phyloP scores from a whole-genome alignment of 176 grass and related monocot genomes.

The Oryza coarctata region DNA sequence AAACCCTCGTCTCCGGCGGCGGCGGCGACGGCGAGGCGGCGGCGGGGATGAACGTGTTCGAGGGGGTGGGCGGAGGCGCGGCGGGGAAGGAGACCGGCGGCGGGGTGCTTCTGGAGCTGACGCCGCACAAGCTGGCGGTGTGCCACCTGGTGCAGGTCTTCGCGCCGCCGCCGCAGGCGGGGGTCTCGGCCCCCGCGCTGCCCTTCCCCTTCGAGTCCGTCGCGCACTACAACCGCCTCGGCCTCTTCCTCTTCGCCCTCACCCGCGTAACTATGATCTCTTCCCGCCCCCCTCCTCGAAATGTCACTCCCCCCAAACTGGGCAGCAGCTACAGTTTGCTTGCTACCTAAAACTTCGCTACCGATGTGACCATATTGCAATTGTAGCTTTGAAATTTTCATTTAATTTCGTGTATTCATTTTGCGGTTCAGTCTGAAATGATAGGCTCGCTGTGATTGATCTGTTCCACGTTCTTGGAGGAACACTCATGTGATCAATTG shows the following conservation, averaged over 20 bases:
- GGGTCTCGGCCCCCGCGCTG: conserved; percentile 8
- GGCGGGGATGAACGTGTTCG: conserved; percentile 57
- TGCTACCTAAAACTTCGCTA: neutral
- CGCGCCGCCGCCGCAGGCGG: conserved; percentile 56
- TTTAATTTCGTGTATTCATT: neutral
- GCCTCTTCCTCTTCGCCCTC: conserved; percentile 85
- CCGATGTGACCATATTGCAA: neutral
- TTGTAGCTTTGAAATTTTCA: too few relatives aligned
- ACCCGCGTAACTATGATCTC: conserved; percentile 42
- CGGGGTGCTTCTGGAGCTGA: conserved; percentile 58
- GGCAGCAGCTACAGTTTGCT: neutral
- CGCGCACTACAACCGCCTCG: conserved; percentile 72
- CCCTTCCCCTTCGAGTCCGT: conserved; percentile 70
- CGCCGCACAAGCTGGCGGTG: conserved; percentile 80
- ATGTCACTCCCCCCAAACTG: neutral
- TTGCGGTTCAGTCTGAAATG: neutral
- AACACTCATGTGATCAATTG: neutral
- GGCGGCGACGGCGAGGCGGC: neutral
- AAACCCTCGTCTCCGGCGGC: conserved; percentile 37
- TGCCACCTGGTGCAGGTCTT: conserved; percentile 87
- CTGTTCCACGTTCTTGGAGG: too few relatives aligned
- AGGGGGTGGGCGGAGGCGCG: conserved; percentile 23
- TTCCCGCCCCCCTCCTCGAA: neutral
- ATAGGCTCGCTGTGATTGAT: neutral
- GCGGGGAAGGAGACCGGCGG: conserved; percentile 14